Evolutionary conservation across 768 basidiomycete genomes (phyloP), one percentile per base, ranked within the genome.

Genomic region (Mycena albidolilacea): DNA sequence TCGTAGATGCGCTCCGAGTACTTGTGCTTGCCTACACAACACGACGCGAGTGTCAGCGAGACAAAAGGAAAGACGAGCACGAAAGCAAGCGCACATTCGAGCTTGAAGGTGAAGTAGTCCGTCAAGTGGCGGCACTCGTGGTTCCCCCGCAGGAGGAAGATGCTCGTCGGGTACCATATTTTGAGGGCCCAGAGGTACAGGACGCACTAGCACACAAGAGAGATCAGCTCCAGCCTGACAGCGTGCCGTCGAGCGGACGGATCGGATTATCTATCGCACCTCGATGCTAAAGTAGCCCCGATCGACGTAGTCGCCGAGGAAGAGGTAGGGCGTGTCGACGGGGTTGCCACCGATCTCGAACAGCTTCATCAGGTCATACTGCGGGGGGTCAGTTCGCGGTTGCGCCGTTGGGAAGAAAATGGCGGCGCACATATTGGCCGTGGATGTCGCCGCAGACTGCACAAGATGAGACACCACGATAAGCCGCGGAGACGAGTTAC

Each of bases 31-130:
- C 97, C 96, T 97, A 30, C 30, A 30, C 30, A 30, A 79, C 35
- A 64, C 48, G 50, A 63, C 17, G 57, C 75, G 38, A 14, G 12
- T 3, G 69, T 69, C 67, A 69, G 65, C 30, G 14, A 48, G 37
- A 55, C 21, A 44, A 58, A 39, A 73, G 21, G 48, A 58, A 12
- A 43, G 69, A 17, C 35, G 30, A 67, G 41, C 60, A 30, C 66
- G 19, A 37, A 15, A 15, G 10, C 12, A 10, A 38, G 84, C 95
- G 80, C 80, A 96, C 97, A 98, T 87, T 98, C 97, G 41, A 97
- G 92, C 84, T 98, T 98, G 89, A 98, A 99, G 46, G 97, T 99
- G 79, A 98, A 99, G 83, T 99, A 98, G 79, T 99, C 97, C 41
- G 97, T 99, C 30, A 30, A 30, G 30, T 30, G 30, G 30, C 30